Evolutionary conservation across 257 asterid species (phyloP), one percentile per base, ranked within the genome.

Genomic region (Misopates orontium): DNA sequence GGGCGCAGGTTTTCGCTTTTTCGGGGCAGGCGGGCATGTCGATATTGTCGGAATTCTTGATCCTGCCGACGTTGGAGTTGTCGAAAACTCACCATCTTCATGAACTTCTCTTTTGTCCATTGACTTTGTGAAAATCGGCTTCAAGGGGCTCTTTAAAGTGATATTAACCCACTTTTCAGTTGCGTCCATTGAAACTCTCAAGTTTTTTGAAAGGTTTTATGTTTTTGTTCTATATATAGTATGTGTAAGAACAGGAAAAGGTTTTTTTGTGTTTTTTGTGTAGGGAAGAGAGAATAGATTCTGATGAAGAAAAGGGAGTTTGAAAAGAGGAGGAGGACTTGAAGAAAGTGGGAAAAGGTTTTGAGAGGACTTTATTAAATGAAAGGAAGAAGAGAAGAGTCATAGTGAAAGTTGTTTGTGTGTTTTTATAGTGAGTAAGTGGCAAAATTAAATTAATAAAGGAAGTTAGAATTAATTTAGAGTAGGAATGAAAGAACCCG

Each of bases 11-110:
- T 77, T 81, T 16, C 71, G 79, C 71, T 77, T 81, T 75, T 73
- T 80, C 0, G 81, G 83, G 1, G 86, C 73, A 45, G 82, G 82
- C 2, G 86, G 86, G 28, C 86, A 81, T 9, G 65, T 3, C 77
- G 75, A 21, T 1, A 15, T 62, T 16, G 45, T 48, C 10, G 79
- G 75, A 23, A 81, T 81, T 63, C 81, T 81, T 23, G 86, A 75
- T 47, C 58, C 78, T n/a, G 78, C 77, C 14, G 54, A 25, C 1
- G 71, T 81, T 0, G 86, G 86, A 28, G 86, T 81, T 0, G 68
- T 71, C 1, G 73, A 44, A 40, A 14, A 59, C 14, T 75, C 68
- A 23, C 0, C 60, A 22, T 55, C 60, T 21, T 75, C 68, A 15
- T 1, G 40, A 17, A 13, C 58, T 19, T 50, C 64, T 10, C 45